These are phyloP conservation scores for Solidago caesia DNA, from an alignment of 129 eudicot genomes.

Conservation along the genomic window DNA sequence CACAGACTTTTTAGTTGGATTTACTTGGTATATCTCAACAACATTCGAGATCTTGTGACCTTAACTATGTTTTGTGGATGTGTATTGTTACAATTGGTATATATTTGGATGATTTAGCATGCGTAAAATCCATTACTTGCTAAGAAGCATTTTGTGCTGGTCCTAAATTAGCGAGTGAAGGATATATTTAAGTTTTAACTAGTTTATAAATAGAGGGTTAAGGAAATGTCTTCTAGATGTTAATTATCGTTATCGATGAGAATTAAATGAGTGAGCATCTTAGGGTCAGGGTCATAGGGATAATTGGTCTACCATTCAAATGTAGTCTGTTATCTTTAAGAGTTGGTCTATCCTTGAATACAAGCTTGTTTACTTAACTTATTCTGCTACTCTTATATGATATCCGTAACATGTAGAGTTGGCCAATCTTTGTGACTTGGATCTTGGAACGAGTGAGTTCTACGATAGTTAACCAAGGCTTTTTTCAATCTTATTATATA, in stretches of 20 bases:
- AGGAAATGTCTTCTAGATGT: not conserved
- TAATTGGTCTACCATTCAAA: not conserved
- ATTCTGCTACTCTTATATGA: not conserved
- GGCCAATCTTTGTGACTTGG: not conserved
- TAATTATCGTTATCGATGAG: not conserved
- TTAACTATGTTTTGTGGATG: slow-evolving; percentile 20
- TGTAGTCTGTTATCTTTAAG: not conserved
- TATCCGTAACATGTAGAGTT: not conserved
- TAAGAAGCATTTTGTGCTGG: not conserved
- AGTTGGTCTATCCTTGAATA: not conserved
- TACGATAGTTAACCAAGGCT: too few species aligned
- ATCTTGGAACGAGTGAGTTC: not conserved
- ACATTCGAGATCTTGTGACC: slow-evolving; percentile 4
- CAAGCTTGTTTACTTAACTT: not conserved
- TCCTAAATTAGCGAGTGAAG: not conserved
- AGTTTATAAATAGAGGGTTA: not conserved
- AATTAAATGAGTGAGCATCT: too few species aligned
- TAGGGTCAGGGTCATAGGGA: too few species aligned
- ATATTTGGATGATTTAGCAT: not conserved
- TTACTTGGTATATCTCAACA: slow-evolving; percentile 7
- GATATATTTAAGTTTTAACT: not conserved
- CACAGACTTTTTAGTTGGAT: not conserved
- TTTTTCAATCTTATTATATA: too few species aligned
- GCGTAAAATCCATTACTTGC: slow-evolving; percentile 6
- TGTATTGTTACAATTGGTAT: not conserved